Evolutionary conservation across 495 filamentous ascomycete genomes (phyloP).

Genomic region (Aspergillus kassunensis): DNA sequence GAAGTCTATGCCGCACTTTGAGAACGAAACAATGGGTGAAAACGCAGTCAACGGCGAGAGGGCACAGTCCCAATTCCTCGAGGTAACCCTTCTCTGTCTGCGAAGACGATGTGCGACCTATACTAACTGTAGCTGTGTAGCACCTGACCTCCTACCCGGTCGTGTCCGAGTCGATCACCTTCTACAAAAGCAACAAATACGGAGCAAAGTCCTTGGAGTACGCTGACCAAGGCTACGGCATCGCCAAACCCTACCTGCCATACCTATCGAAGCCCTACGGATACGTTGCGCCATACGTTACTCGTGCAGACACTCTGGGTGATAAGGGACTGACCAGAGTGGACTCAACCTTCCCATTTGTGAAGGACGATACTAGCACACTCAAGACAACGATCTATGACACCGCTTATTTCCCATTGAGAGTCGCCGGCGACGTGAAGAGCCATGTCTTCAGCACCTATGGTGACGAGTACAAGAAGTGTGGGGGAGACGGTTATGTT

Average conservation of each 20-base stretch:
- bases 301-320: slow-evolving; percentile 75
- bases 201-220: slow-evolving; percentile 76
- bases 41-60: slow-evolving; percentile 63
- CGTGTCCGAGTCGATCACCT: slow-evolving; percentile 70
- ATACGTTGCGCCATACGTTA: slow-evolving; percentile 77
- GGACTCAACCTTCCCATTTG: slow-evolving; percentile 75
- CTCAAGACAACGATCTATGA: slow-evolving; percentile 63
- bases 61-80: slow-evolving; percentile 61
- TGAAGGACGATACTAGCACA: slow-evolving; percentile 82
- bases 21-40: slow-evolving; percentile 41
- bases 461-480: slow-evolving; percentile 71
- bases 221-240: slow-evolving; percentile 61
- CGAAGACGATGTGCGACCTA: not conserved
- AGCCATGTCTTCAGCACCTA: slow-evolving; percentile 72
- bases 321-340: slow-evolving; percentile 68
- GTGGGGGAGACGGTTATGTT: slow-evolving; percentile 61
- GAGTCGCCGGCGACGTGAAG: slow-evolving; percentile 63
- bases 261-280: slow-evolving; percentile 72
- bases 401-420: slow-evolving; percentile 62
- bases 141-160: slow-evolving; percentile 84
- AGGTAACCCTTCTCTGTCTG: slow-evolving; percentile 43
- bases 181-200: slow-evolving; percentile 73
- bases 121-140: slow-evolving; percentile 34
- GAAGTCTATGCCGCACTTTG: slow-evolving; percentile 42
- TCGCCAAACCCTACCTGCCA: slow-evolving; percentile 70